Percentiles rank a stretch among this genome's conserved stretches.
Conservation (phyloP, 495 filamentous ascomycete genomes). For the Neurospora cerealis region DNA sequence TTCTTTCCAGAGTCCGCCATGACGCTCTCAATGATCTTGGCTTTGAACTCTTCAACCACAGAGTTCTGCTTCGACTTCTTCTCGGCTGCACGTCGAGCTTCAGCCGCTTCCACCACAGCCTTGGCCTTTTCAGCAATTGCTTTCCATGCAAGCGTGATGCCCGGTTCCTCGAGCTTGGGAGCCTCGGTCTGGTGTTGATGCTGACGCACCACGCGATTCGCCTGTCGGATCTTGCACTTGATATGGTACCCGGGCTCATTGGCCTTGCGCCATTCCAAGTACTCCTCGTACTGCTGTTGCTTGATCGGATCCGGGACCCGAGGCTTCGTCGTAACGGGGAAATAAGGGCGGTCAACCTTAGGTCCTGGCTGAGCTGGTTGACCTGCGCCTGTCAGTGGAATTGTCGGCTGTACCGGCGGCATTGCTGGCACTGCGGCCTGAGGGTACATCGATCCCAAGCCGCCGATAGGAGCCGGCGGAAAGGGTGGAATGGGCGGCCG, state of each 20-base stretch:
- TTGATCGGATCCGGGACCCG: slow-evolving; percentile 25
- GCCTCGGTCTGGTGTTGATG: slow-evolving; percentile 6
- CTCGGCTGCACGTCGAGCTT: not conserved
- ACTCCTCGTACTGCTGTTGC: slow-evolving; percentile 33
- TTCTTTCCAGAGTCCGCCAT: not conserved
- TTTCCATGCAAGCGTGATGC: slow-evolving; percentile 9
- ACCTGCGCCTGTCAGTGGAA: not conserved
- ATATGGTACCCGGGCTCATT: slow-evolving; percentile 29
- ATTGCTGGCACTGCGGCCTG: not conserved
- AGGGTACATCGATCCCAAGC: not conserved
- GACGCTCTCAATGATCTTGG: slow-evolving; percentile 3
- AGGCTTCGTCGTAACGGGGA: slow-evolving; percentile 24
- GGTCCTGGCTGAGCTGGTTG: not conserved
- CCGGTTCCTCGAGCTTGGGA: not conserved
- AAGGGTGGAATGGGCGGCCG: not conserved
- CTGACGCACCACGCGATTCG: slow-evolving; percentile 26
- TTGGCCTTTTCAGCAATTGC: slow-evolving; percentile 21
- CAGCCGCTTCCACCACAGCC: slow-evolving; percentile 9
- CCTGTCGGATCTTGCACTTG: slow-evolving; percentile 33
- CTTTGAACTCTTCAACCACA: not conserved
- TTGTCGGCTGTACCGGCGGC: not conserved
- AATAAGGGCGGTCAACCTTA: slow-evolving; percentile 14
- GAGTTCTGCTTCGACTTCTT: not conserved
- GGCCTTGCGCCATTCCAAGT: slow-evolving; percentile 31
- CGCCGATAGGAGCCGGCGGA: not conserved